Conservation (phyloP, 2,329 filamentous ascomycete genomes). For the Aspergillus novofumigatus region DNA sequence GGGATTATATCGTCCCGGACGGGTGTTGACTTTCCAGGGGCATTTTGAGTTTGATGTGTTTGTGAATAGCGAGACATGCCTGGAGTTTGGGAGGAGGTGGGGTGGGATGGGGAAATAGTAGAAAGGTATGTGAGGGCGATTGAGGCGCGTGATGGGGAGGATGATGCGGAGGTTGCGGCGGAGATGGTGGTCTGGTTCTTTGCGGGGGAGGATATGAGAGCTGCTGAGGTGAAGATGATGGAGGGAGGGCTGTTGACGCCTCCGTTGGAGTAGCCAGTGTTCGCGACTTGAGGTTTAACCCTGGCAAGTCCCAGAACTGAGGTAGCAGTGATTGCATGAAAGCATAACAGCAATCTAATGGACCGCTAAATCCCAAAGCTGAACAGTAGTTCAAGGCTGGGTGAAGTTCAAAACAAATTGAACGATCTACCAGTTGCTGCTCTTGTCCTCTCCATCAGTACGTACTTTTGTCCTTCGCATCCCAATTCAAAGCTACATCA, state of each 20-base stretch:
- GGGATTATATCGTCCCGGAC: conserved; percentile 17
- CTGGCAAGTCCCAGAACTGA: no score
- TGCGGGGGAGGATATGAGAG: neutral
- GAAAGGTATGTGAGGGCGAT: neutral
- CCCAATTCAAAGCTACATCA: no score
- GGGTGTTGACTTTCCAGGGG: conserved; percentile 23
- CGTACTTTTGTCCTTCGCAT: no score
- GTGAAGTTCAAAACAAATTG: no score
- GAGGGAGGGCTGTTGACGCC: neutral
- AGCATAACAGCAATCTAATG: no score
- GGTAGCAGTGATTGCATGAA: no score
- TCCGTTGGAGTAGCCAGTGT: neutral
- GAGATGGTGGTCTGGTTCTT: neutral
- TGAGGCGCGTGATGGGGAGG: neutral
- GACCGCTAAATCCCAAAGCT: no score
- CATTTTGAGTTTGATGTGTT: conserved; percentile 26
- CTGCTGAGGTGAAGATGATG: neutral
- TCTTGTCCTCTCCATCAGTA: no score
- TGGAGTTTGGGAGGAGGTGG: conserved; percentile 15
- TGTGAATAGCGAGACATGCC: conserved; percentile 15
- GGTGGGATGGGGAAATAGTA: conserved; percentile 2
- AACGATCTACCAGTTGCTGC: no score
- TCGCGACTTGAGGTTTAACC: no score
- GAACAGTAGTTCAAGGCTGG: no score
- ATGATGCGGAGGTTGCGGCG: conserved; percentile 4